These are phyloP conservation scores for Ceratocystis harringtonii DNA, from an alignment of 2,329 filamentous ascomycete genomes.

Conservation along the genomic window DNA sequence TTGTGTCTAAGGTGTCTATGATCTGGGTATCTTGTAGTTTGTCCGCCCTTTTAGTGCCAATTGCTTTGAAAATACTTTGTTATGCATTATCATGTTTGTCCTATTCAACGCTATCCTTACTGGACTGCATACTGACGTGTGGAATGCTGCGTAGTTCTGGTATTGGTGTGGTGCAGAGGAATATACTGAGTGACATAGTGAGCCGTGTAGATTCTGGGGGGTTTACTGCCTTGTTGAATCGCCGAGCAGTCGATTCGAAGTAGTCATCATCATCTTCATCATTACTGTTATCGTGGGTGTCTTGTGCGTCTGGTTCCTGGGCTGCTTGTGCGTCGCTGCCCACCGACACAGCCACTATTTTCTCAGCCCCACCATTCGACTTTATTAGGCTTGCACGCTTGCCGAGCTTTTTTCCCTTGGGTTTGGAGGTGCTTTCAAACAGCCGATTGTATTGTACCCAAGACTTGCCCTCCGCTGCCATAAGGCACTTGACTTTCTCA, in stretches of 20 bases:
- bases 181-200: constrained; percentile 43
- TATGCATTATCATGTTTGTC: neutral
- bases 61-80: neutral
- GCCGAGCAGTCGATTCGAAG: constrained; percentile 44
- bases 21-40: neutral
- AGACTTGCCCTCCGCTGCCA: constrained; percentile 31
- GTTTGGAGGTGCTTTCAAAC: constrained; percentile 31
- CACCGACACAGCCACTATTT: neutral
- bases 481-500: constrained; percentile 47
- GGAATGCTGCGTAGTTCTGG: constrained; percentile 38
- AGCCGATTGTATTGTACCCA: constrained; percentile 46
- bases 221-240: constrained; percentile 39
- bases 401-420: neutral
- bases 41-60: neutral
- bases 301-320: neutral
- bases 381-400: neutral
- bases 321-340: neutral
- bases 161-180: constrained; percentile 39
- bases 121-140: constrained; percentile 35
- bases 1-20: neutral
- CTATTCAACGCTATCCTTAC: constrained; percentile 22
- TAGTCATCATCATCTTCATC: constrained; percentile 25
- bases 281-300: constrained; percentile 18
- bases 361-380: neutral
- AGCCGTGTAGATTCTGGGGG: constrained; percentile 31